A percentile compares a stretch with the other conserved stretches of the same genome.
Evolutionary conservation across 306 rosid genomes (phyloP).

Genomic region (Herpetospermum pedunculosum): DNA sequence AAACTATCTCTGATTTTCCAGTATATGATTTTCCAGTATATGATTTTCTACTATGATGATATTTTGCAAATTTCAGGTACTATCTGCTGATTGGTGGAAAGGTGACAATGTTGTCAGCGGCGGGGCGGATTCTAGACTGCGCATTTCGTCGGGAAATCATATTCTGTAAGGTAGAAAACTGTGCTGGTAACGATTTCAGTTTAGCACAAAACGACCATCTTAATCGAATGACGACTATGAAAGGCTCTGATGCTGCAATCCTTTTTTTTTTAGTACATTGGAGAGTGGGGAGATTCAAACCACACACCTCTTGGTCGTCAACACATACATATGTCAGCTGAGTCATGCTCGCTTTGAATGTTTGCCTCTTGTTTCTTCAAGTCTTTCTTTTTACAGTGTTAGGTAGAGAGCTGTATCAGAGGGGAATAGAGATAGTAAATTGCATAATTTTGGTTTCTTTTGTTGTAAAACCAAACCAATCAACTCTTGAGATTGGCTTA

Average conservation of each 20-base stretch:
- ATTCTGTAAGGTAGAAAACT: constrained; percentile 24
- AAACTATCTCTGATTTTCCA: background rate
- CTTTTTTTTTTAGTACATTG: too few species aligned
- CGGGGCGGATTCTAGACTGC: constrained; percentile 73
- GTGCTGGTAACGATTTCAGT: background rate
- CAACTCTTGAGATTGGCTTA: too few species aligned
- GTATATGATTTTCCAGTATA: too few species aligned
- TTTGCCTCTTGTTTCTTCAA: background rate
- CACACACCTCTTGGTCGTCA: too few species aligned
- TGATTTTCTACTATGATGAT: too few species aligned
- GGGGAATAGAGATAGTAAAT: background rate
- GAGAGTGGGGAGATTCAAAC: too few species aligned
- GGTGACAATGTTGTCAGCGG: constrained; percentile 67
- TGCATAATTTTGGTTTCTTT: background rate
- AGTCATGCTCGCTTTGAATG: too few species aligned
- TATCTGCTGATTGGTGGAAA: constrained; percentile 93
- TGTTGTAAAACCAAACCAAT: background rate
- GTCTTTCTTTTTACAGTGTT: background rate
- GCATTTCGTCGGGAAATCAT: constrained; percentile 61
- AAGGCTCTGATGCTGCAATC: too few species aligned
- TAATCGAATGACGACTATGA: background rate
- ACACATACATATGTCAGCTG: too few species aligned
- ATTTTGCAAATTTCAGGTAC: constrained; percentile 35
- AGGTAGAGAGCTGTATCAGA: background rate
- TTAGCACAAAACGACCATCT: background rate